Conservation (phyloP, 305 asterid species). For the Fraxinus velutina region DNA sequence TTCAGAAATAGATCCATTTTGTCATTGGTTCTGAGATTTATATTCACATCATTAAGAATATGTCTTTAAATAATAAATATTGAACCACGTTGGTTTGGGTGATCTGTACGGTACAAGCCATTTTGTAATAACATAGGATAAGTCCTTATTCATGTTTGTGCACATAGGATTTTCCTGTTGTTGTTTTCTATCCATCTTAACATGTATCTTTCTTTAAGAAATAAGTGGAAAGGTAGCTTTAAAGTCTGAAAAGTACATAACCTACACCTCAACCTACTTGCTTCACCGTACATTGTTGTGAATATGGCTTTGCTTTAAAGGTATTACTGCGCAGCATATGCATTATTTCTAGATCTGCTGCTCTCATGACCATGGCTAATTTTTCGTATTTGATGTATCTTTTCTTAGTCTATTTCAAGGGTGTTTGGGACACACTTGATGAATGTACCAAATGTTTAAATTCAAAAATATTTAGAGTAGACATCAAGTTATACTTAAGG, state of each 20-base stretch:
- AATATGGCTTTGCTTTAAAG: neutral
- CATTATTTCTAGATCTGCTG: neutral
- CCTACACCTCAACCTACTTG: neutral
- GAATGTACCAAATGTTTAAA: neutral
- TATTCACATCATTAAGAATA: neutral
- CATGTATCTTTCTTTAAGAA: neutral
- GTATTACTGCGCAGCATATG: neutral
- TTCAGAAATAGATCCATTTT: neutral
- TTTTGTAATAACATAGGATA: neutral
- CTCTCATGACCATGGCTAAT: neutral
- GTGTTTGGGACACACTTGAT: neutral
- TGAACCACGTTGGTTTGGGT: neutral
- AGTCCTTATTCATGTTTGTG: neutral
- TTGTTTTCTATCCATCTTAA: neutral
- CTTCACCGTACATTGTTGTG: neutral
- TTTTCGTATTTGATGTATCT: neutral
- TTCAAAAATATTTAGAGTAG: neutral
- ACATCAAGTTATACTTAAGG: neutral
- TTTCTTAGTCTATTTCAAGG: neutral
- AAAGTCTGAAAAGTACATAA: neutral
- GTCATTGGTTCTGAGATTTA: neutral
- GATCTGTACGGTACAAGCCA: neutral
- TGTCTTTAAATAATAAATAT: neutral
- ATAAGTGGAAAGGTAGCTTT: neutral
- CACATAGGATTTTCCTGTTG: neutral